Percentiles rank a stretch among this genome's conserved stretches.
phyloP scores from a whole-genome alignment of 345 rosid genomes.

The Salix koriyanagi region DNA sequence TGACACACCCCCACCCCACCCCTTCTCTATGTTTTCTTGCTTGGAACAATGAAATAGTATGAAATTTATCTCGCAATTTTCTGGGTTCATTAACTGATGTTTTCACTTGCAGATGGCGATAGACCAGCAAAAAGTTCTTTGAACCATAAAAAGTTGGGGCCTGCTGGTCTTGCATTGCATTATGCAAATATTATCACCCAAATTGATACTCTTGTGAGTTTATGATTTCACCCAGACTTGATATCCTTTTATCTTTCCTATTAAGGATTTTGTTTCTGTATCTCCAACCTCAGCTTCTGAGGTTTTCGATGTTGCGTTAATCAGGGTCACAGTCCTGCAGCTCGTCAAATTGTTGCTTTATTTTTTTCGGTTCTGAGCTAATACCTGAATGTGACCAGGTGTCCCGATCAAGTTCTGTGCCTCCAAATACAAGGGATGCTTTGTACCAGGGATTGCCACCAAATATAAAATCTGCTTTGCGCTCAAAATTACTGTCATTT shows the following conservation, averaged over 20 bases:
- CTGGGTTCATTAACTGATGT: not conserved
- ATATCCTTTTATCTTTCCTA: not conserved
- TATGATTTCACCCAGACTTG: not conserved
- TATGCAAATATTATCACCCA: conserved; percentile 93
- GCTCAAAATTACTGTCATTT: conserved; percentile 64
- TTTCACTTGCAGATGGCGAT: conserved; percentile 56
- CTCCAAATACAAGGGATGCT: conserved; percentile 88
- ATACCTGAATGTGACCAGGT: conserved; percentile 45
- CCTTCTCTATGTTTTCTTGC: not conserved
- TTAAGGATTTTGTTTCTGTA: not conserved
- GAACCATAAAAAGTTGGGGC: conserved; percentile 62
- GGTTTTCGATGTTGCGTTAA: not conserved
- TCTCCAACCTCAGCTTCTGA: not conserved
- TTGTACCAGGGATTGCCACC: conserved; percentile 95
- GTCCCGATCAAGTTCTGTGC: conserved; percentile 89
- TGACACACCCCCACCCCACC: not conserved
- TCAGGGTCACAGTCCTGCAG: not conserved
- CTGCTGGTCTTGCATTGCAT: conserved; percentile 96
- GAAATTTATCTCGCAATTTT: not conserved
- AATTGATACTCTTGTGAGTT: conserved; percentile 91
- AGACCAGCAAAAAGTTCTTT: conserved; percentile 30
- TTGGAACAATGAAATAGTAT: not conserved
- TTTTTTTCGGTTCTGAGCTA: not conserved
- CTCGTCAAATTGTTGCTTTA: not conserved
- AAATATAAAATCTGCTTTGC: conserved; percentile 71